A percentile compares a stretch with the other conserved stretches of the same genome.
These are phyloP conservation scores for Picea abies DNA, from an alignment of 83 land plant genomes.

Conservation along the genomic window DNA sequence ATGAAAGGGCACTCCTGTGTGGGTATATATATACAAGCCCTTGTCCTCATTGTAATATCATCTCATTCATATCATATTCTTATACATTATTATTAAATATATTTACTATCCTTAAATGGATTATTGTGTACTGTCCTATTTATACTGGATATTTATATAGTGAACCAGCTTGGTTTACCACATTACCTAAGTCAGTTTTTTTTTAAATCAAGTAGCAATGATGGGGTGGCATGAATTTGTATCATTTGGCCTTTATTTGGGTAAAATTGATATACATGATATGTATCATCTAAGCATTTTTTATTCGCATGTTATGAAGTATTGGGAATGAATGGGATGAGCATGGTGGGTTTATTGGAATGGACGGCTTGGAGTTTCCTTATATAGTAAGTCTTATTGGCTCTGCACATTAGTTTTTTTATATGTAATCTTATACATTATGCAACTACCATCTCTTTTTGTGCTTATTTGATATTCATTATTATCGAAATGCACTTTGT, in stretches of 20 bases:
- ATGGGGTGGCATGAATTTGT: neutral
- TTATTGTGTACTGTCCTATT: too few relatives aligned
- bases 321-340: conserved; percentile 10
- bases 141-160: too few relatives aligned
- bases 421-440: conserved; percentile 23
- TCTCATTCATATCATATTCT: too few relatives aligned
- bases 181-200: conserved; percentile 15
- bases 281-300: neutral
- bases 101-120: too few relatives aligned
- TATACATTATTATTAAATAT: too few relatives aligned
- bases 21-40: too few relatives aligned
- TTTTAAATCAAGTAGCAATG: neutral
- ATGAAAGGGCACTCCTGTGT: too few relatives aligned
- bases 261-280: neutral
- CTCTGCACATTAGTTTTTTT: neutral
- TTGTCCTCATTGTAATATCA: too few relatives aligned
- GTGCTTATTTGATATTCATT: too few relatives aligned
- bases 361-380: conserved; percentile 33
- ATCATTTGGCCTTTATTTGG: neutral
- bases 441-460: too few relatives aligned
- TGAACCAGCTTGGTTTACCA: too few relatives aligned
- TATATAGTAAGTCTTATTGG: conserved; percentile 32
- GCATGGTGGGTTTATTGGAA: conserved; percentile 21
- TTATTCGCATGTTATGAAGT: conserved; percentile 28
- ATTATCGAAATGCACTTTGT: too few relatives aligned